Evolutionary conservation across 306 rosid genomes (phyloP).

Genomic region (Dryas octopetala): DNA sequence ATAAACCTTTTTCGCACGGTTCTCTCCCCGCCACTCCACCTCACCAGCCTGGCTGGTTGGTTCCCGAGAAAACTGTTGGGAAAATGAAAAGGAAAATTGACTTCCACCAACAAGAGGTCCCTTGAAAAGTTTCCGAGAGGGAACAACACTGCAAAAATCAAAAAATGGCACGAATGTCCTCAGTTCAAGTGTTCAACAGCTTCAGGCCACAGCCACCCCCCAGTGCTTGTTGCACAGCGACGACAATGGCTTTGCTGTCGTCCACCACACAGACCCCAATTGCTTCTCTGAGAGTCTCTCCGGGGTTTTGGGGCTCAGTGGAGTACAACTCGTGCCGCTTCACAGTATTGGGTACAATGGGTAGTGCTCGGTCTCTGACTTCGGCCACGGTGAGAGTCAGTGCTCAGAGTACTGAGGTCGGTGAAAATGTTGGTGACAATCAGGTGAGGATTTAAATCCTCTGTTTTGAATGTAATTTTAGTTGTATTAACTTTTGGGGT

Average conservation of each 20-base stretch:
- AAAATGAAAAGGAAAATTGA: slow-evolving; percentile 1
- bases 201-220: slow-evolving; percentile 15
- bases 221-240: neutral
- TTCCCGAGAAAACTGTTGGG: neutral
- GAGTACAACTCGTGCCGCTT: slow-evolving; percentile 6
- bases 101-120: neutral
- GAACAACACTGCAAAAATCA: neutral
- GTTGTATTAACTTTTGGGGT: neutral
- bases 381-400: slow-evolving; percentile 17
- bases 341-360: slow-evolving; percentile 8
- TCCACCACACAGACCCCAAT: neutral
- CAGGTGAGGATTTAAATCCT: slow-evolving; percentile 17
- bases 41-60: neutral
- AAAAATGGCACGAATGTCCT: slow-evolving; percentile 20
- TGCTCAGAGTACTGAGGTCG: slow-evolving; percentile 20
- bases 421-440: slow-evolving; percentile 6
- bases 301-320: slow-evolving; percentile 12
- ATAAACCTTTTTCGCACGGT: neutral
- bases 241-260: slow-evolving; percentile 12
- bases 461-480: neutral
- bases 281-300: neutral
- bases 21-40: slow-evolving; percentile 22
- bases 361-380: slow-evolving; percentile 15
- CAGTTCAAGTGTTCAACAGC: slow-evolving; percentile 13
- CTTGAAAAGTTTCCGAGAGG: neutral